Conservation (phyloP, 345 rosid genomes). For the Bruguiera gymnorhiza region DNA sequence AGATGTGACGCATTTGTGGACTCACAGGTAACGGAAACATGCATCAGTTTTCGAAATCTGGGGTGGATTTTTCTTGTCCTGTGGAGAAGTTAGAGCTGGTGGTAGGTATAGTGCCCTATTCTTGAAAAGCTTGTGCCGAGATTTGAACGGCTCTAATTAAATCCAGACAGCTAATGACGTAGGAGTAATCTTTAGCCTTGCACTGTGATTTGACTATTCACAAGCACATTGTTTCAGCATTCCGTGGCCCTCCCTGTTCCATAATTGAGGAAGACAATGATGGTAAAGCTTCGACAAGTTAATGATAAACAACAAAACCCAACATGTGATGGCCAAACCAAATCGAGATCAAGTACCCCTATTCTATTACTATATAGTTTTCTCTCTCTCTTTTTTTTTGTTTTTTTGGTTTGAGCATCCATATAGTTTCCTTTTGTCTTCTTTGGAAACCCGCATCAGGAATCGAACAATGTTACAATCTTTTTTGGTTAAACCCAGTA, state of each 20-base stretch:
- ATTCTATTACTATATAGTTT: not conserved
- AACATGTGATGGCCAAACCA: conserved; percentile 27
- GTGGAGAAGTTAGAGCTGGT: not conserved
- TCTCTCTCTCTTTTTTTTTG: not conserved
- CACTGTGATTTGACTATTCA: conserved; percentile 24
- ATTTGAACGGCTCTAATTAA: conserved; percentile 38
- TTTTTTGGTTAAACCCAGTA: too few relatives aligned
- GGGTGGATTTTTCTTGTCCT: conserved; percentile 4
- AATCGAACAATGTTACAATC: too few relatives aligned
- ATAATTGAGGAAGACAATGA: conserved; percentile 35
- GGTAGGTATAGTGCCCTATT: conserved; percentile 26
- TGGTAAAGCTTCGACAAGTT: conserved; percentile 18
- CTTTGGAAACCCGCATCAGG: too few relatives aligned
- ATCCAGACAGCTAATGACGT: conserved; percentile 40
- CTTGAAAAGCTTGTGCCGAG: conserved; percentile 30
- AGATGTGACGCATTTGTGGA: too few relatives aligned
- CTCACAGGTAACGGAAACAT: too few relatives aligned
- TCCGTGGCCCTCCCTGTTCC: conserved; percentile 14
- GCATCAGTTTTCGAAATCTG: not conserved
- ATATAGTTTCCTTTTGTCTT: not conserved
- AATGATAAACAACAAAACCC: conserved; percentile 16
- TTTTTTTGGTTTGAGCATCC: not conserved
- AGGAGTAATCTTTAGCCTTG: conserved; percentile 10
- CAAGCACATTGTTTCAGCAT: conserved; percentile 17
- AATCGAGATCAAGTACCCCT: conserved; percentile 5